Percentiles rank a stretch among this genome's conserved stretches.
These are phyloP conservation scores for Fusarium lateritium DNA, from an alignment of 2,329 filamentous ascomycete genomes.

Conservation along the genomic window DNA sequence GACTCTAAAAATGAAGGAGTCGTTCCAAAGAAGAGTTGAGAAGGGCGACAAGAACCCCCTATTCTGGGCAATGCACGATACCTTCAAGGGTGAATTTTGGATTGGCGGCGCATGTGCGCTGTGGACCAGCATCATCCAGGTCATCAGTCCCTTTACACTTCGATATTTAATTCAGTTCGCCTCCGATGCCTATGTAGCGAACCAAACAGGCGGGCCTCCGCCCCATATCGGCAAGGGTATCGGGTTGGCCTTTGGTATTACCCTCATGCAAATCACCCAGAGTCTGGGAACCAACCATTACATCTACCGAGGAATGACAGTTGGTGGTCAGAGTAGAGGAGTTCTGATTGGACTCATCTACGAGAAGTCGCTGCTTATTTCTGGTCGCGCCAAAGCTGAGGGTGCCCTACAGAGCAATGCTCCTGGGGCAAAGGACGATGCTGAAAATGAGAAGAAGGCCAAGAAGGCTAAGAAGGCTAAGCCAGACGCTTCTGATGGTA, in stretches of 20 bases:
- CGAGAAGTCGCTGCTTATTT: conserved; percentile 92
- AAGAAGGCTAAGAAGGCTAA: conserved; percentile 59
- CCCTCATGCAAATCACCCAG: conserved; percentile 86
- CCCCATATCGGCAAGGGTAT: conserved; percentile 83
- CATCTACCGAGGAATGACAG: conserved; percentile 92
- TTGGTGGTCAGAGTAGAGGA: conserved; percentile 86
- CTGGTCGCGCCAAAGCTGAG: conserved; percentile 88
- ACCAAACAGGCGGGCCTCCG: conserved; percentile 62
- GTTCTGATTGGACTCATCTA: conserved; percentile 90
- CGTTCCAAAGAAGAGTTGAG: conserved; percentile 78
- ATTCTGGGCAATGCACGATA: conserved; percentile 86
- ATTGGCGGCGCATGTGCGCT: conserved; percentile 85
- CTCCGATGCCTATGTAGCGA: conserved; percentile 80
- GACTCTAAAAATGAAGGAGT: conserved; percentile 74
- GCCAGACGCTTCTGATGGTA: conserved; percentile 69
- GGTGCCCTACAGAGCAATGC: conserved; percentile 62
- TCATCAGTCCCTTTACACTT: conserved; percentile 87
- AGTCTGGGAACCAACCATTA: conserved; percentile 90
- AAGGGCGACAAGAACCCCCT: conserved; percentile 81
- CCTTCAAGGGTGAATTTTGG: conserved; percentile 87
- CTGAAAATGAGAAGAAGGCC: conserved; percentile 57
- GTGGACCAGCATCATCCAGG: conserved; percentile 79
- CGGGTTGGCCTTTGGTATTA: conserved; percentile 87
- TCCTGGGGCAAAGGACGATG: conserved; percentile 62
- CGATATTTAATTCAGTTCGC: conserved; percentile 91